Conservation (phyloP, 208 protist species). For the Leishmania amazonensis region DNA sequence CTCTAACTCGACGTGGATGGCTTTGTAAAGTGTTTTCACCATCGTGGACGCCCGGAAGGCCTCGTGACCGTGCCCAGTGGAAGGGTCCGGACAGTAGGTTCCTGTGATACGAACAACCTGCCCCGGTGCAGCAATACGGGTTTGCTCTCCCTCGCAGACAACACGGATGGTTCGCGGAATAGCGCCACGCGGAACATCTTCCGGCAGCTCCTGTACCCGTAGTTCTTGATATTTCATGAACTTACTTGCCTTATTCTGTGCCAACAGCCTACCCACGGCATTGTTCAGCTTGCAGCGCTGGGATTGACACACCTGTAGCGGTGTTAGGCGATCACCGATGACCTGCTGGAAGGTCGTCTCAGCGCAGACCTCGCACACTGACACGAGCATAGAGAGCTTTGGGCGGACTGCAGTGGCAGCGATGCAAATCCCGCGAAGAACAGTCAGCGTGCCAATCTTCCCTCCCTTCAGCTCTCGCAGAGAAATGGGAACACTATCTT, state of each 20-base stretch:
- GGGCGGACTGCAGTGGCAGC: conserved; percentile 86
- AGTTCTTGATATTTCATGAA: conserved; percentile 90
- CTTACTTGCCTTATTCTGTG: conserved; percentile 88
- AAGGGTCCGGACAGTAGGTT: conserved; percentile 86
- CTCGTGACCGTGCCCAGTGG: conserved; percentile 80
- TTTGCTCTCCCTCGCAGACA: conserved; percentile 87
- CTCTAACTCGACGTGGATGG: conserved; percentile 73
- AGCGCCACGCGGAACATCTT: conserved; percentile 86
- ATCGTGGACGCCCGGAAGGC: conserved; percentile 86
- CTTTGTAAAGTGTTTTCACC: conserved; percentile 84
- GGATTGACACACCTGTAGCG: conserved; percentile 84
- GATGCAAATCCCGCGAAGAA: conserved; percentile 89
- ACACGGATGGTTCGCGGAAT: conserved; percentile 89
- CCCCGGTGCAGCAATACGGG: conserved; percentile 73
- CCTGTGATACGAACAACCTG: conserved; percentile 82
- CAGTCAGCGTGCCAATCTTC: conserved; percentile 77
- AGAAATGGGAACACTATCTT: conserved; percentile 47
- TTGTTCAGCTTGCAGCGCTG: conserved; percentile 89
- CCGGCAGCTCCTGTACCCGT: conserved; percentile 85
- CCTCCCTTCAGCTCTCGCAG: conserved; percentile 75
- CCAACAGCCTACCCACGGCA: conserved; percentile 71
- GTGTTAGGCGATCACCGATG: conserved; percentile 81
- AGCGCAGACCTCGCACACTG: conserved; percentile 89
- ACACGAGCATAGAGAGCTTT: conserved; percentile 82
- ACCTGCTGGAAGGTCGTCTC: conserved; percentile 92